A percentile compares a stretch with the other conserved stretches of the same genome.
Evolutionary conservation across 768 basidiomycete species (phyloP).

Genomic region (Vararia minispora): DNA sequence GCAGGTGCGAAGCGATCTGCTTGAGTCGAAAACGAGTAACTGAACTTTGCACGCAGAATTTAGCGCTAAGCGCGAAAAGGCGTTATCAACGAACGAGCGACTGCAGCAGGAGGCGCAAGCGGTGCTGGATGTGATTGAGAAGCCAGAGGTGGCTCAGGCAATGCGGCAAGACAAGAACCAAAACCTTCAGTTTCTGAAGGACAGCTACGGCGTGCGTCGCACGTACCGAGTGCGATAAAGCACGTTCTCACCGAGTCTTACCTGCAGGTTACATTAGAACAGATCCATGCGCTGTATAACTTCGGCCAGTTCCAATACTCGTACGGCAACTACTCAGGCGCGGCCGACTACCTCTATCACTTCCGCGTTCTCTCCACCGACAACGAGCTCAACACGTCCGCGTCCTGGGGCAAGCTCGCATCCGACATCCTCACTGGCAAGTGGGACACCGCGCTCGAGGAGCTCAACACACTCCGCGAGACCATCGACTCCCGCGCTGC

Average conservation of each 20-base stretch:
- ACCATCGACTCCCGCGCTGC: conserved; percentile 73
- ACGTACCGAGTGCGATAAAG: conserved; percentile 2
- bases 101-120: conserved; percentile 86
- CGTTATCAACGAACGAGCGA: conserved; percentile 73
- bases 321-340: conserved; percentile 94
- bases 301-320: conserved; percentile 99
- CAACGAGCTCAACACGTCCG: conserved; percentile 85
- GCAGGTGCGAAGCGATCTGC: conserved; percentile 34
- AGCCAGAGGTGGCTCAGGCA: conserved; percentile 90
- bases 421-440: conserved; percentile 91
- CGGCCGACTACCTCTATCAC: conserved; percentile 97
- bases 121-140: conserved; percentile 92
- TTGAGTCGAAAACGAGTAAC: background rate
- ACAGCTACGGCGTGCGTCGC: conserved; percentile 70
- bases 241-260: background rate
- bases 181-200: conserved; percentile 89
- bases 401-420: conserved; percentile 98
- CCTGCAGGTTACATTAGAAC: conserved; percentile 81
- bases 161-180: conserved; percentile 95
- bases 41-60: conserved; percentile 47
- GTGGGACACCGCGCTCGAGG: conserved; percentile 92
- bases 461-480: conserved; percentile 92
- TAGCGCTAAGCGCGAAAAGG: conserved; percentile 67
- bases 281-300: conserved; percentile 93
- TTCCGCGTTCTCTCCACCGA: conserved; percentile 97